Percentiles rank a stretch among this genome's conserved stretches.
These are phyloP conservation scores for Sarcodon aspratus DNA, from an alignment of 768 basidiomycete species.

Conservation along the genomic window DNA sequence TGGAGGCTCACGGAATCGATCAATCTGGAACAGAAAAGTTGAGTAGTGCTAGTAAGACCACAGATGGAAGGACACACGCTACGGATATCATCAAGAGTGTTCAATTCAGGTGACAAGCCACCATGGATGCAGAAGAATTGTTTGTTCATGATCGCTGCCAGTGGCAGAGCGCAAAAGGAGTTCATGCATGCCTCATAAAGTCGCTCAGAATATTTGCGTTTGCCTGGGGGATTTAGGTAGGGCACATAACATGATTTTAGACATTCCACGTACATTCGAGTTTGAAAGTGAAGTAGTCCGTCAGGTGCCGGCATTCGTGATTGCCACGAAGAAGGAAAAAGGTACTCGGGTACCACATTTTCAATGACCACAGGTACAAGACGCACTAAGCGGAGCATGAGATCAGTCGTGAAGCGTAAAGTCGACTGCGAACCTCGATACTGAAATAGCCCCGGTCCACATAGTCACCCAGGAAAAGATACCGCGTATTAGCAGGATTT, in stretches of 20 bases:
- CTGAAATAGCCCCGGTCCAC: slow-evolving; percentile 71
- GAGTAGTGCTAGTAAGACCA: background rate
- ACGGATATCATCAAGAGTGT: slow-evolving; percentile 92
- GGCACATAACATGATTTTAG: background rate
- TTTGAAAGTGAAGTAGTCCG: slow-evolving; percentile 99
- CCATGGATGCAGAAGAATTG: slow-evolving; percentile 99
- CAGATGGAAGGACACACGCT: slow-evolving; percentile 35
- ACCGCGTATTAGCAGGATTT: slow-evolving; percentile 61
- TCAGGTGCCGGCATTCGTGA: slow-evolving; percentile 97
- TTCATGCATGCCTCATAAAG: slow-evolving; percentile 99
- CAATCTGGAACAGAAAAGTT: slow-evolving; percentile 44
- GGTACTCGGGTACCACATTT: slow-evolving; percentile 99
- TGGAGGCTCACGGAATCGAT: slow-evolving; percentile 97
- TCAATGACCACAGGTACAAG: slow-evolving; percentile 93
- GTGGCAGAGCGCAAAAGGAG: slow-evolving; percentile 88
- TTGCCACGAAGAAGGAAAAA: slow-evolving; percentile 95
- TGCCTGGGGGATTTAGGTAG: slow-evolving; percentile 40
- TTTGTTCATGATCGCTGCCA: slow-evolving; percentile 98
- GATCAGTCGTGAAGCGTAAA: background rate
- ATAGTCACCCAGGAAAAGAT: slow-evolving; percentile 68
- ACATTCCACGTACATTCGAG: slow-evolving; percentile 68
- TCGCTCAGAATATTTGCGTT: slow-evolving; percentile 96
- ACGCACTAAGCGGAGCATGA: slow-evolving; percentile 56
- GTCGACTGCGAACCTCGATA: slow-evolving; percentile 36
- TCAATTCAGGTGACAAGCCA: slow-evolving; percentile 88